A percentile compares a stretch with the other conserved stretches of the same genome.
These are phyloP conservation scores for Spathaspora hagerdaliae DNA, from an alignment of 805 yeast genomes.

Conservation along the genomic window DNA sequence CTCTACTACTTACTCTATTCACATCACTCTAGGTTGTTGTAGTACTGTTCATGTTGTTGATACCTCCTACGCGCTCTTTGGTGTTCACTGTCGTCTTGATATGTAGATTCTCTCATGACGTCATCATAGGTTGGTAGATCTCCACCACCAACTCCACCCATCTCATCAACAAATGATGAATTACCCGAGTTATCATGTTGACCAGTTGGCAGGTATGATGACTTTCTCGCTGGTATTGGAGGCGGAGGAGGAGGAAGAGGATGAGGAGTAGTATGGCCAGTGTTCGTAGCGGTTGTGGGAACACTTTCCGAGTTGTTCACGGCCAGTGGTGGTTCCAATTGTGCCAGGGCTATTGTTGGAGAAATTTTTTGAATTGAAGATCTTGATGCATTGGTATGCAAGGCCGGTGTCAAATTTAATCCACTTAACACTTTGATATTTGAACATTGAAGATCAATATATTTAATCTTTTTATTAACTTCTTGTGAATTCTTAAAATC, in stretches of 20 bases:
- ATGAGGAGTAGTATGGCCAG: not conserved
- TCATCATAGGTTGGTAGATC: slow-evolving; percentile 36
- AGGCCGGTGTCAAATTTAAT: slow-evolving; percentile 18
- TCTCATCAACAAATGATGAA: not conserved
- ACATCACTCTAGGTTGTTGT: slow-evolving; percentile 14
- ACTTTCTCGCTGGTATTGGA: not conserved
- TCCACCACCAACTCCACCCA: not conserved
- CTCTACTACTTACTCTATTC: too few relatives aligned
- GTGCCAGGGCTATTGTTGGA: not conserved
- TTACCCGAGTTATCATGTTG: not conserved
- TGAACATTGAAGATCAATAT: slow-evolving; percentile 27
- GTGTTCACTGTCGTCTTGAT: slow-evolving; percentile 30
- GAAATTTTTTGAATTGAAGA: slow-evolving; percentile 13
- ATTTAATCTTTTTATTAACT: slow-evolving; percentile 15
- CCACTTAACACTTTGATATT: slow-evolving; percentile 35
- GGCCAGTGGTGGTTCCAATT: not conserved
- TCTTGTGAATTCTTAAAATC: slow-evolving; percentile 19
- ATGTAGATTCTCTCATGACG: slow-evolving; percentile 25
- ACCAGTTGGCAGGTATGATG: not conserved
- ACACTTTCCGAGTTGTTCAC: too few relatives aligned
- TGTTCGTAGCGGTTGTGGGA: not conserved
- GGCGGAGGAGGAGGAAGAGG: not conserved
- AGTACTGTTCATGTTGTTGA: slow-evolving; percentile 27
- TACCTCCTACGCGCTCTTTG: slow-evolving; percentile 30
- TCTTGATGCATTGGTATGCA: slow-evolving; percentile 22